phyloP scores from a whole-genome alignment of 2,329 filamentous ascomycete species.

The Phaeomoniella chlamydospora region DNA sequence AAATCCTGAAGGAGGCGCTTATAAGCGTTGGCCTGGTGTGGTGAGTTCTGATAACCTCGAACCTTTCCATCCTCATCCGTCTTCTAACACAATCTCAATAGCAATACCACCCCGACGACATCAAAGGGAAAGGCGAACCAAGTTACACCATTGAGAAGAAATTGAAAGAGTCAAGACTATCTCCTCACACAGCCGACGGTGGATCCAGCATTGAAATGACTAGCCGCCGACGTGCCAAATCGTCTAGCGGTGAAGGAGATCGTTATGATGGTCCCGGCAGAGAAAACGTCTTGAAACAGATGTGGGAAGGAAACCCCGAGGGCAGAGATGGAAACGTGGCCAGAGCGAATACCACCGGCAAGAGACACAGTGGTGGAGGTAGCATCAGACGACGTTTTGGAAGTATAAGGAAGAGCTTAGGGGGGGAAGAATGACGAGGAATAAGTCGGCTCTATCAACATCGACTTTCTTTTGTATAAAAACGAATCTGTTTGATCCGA shows the following conservation, averaged over 20 bases:
- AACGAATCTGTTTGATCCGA: too few relatives aligned
- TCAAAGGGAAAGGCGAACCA: conserved; percentile 73
- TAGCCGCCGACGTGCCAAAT: conserved; percentile 1
- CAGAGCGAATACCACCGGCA: neutral
- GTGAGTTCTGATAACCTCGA: neutral
- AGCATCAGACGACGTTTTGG: neutral
- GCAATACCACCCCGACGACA: conserved; percentile 58
- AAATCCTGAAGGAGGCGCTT: conserved; percentile 31
- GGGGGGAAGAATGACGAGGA: neutral
- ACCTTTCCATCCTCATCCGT: too few relatives aligned
- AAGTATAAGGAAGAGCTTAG: neutral
- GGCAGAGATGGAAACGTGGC: neutral
- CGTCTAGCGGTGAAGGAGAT: neutral
- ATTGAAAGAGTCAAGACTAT: conserved; percentile 42
- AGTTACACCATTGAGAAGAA: conserved; percentile 56
- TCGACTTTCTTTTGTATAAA: too few relatives aligned
- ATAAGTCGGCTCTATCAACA: too few relatives aligned
- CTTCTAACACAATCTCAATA: neutral
- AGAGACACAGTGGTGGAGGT: neutral
- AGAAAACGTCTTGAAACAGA: neutral
- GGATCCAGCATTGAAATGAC: conserved; percentile 11
- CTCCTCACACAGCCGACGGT: conserved; percentile 4
- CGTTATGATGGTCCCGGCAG: neutral
- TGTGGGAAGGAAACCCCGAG: neutral
- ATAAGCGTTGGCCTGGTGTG: conserved; percentile 53